A percentile compares a stretch with the other conserved stretches of the same genome.
phyloP scores from a whole-genome alignment of 1,284 basidiomycete species.

The Waitea zeae region DNA sequence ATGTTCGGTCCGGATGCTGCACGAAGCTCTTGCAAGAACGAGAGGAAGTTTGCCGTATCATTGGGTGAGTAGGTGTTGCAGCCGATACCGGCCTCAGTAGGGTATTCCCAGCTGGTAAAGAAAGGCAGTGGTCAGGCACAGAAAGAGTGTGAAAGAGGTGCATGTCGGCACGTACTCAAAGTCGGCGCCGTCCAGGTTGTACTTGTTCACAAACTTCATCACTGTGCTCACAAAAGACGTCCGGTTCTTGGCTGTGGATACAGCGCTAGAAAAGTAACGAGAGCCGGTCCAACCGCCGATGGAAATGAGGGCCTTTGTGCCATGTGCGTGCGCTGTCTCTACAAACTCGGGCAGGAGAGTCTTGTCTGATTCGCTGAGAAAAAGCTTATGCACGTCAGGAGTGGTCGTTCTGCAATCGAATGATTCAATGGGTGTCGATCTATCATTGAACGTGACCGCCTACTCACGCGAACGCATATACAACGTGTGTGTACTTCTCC shows the following conservation, averaged over 20 bases:
- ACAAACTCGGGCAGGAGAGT: slow-evolving; percentile 14
- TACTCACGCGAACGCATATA: slow-evolving; percentile 23
- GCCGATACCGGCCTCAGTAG: slow-evolving; percentile 47
- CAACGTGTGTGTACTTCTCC: slow-evolving; percentile 30
- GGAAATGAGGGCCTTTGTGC: slow-evolving; percentile 53
- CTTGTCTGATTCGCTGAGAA: slow-evolving; percentile 21
- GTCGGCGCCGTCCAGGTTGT: slow-evolving; percentile 70
- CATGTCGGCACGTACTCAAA: slow-evolving; percentile 48
- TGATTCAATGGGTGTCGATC: slow-evolving; percentile 1
- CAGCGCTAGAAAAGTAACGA: slow-evolving; percentile 48
- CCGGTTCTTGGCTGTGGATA: slow-evolving; percentile 32
- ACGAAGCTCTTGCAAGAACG: slow-evolving; percentile 62
- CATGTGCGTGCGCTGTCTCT: slow-evolving; percentile 16
- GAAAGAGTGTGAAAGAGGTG: neutral
- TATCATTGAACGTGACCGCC: slow-evolving; percentile 2
- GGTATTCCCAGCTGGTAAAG: slow-evolving; percentile 74
- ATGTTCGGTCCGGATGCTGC: slow-evolving; percentile 38
- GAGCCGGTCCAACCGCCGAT: slow-evolving; percentile 79
- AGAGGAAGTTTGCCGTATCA: slow-evolving; percentile 59
- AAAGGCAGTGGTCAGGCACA: no score
- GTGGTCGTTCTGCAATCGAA: neutral
- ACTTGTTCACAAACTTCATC: slow-evolving; percentile 37
- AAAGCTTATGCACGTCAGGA: slow-evolving; percentile 10
- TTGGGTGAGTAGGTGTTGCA: slow-evolving; percentile 48
- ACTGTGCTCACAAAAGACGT: slow-evolving; percentile 54